Base-by-base conservation (phyloP, 2,329 filamentous ascomycete genomes). In the Curvularia verruculosa region DNA sequence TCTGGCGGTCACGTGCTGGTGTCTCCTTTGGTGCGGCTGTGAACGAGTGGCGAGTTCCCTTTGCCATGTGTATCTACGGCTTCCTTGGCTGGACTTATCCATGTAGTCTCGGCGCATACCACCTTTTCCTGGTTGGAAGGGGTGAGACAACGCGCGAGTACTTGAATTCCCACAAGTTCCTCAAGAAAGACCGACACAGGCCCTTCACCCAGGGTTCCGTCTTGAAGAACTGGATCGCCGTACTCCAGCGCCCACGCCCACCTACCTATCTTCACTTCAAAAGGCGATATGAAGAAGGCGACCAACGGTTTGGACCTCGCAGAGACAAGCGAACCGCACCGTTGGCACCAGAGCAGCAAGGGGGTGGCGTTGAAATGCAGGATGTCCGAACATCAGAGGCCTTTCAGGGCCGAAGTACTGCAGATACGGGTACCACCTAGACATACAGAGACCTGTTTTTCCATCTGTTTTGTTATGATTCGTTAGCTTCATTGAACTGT, bases 61-160 rank as follows among this genome's bases (percentile, higher is more conserved):
- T 96, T 74, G 92, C 92, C 50, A 90, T 98, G 85, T 85, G 92
- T 64, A 87, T 98, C 50, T 95, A 96, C 71, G 89, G 88, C 8
- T 78, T 92, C 44, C 63, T 99, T 39, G 86, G 84, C 0, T 85
- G 89, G 39, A 82, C 88, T 5, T 99, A 99, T 75, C 94, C 94
- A 0, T 85, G 88, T 39, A 91, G 92, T 41, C 81, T 99, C 5
- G 91, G 88, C 81, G 85, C 85, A 21, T 99, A 99, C 75, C 95
- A 99, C 77, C 74, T 98, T 45, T 97, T 96, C 79, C 83, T 99
- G 41, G 92, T 96, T 79, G 89, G 87, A 6, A 85, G 94, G 29
- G 95, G 94, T 47, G 94, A 99, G 80, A 99, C 94, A 0, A 99
- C 95, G 0, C 85, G 95, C 66, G 95, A 99, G 77, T 97, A 96